Percentiles rank a stretch among this genome's conserved stretches.
These are phyloP conservation scores for Nakaseomyces kungkrabaensis DNA, from an alignment of 1,139 yeast genomes.

Conservation along the genomic window DNA sequence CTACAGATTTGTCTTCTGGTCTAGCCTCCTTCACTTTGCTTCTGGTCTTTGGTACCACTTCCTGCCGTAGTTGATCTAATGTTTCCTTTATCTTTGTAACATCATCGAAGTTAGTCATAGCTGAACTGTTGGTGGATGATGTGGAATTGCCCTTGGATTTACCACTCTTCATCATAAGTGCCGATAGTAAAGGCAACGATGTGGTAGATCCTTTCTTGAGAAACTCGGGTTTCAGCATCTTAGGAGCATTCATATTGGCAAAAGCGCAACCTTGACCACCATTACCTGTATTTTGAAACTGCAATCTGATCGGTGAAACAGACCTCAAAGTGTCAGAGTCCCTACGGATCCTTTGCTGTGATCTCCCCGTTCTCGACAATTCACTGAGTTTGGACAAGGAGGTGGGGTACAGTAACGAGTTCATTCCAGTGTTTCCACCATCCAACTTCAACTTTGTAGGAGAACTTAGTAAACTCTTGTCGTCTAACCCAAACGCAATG, in stretches of 20 bases:
- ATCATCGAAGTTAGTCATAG: slow-evolving; percentile 1
- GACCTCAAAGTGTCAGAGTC: slow-evolving; percentile 20
- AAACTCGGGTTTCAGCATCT: slow-evolving; percentile 26
- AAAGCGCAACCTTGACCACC: slow-evolving; percentile 5
- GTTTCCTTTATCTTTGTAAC: slow-evolving; percentile 13
- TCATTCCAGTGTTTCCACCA: slow-evolving; percentile 77
- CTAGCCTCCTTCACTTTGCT: neutral
- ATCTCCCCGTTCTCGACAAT: slow-evolving; percentile 17
- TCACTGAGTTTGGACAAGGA: slow-evolving; percentile 27
- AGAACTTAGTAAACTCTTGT: slow-evolving; percentile 16
- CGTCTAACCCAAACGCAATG: slow-evolving; percentile 23
- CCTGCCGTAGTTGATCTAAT: slow-evolving; percentile 16
- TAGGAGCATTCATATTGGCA: slow-evolving; percentile 11
- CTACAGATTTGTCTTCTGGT: neutral
- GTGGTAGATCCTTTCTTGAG: slow-evolving; percentile 11
- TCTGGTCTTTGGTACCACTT: neutral
- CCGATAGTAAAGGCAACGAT: slow-evolving; percentile 18
- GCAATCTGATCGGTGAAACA: slow-evolving; percentile 18
- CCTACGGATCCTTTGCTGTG: slow-evolving; percentile 12
- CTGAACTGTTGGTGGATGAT: neutral
- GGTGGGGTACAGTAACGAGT: slow-evolving; percentile 34
- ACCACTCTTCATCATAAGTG: slow-evolving; percentile 14
- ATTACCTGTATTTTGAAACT: slow-evolving; percentile 8
- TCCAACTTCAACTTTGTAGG: slow-evolving; percentile 44
- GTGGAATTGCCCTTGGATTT: slow-evolving; percentile 4